Base-by-base conservation (phyloP, 2,329 filamentous ascomycete genomes). In the Epichloe gansuensis region DNA sequence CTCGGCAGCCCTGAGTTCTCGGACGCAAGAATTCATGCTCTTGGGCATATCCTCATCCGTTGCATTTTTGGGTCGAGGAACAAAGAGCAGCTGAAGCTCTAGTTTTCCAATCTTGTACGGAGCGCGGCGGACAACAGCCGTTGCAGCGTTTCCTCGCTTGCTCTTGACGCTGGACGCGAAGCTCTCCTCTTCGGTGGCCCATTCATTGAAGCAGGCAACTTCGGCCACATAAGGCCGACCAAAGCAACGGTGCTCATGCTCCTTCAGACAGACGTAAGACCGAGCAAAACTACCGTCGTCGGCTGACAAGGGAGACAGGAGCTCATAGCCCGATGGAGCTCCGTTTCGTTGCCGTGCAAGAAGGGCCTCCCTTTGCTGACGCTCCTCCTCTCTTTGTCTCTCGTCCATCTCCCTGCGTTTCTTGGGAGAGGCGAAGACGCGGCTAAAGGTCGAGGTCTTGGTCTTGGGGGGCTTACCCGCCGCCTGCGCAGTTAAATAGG, bases 61-160 rank as follows among this genome's bases (percentile, higher is more conserved):
- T 34, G 83, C 77, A 44, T 85, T 86, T 73, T 88, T 91, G 4
- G 93, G 91, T 61, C 90, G 89, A 0, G 93, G 93, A 1, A 98
- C 89, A 63, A 95, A 98, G 13, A 98, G 75, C 8, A 98, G 78
- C 71, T 98, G 93, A 40, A 98, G 74, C 65, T 95, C 88, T 51
- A 98, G 77, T 71, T 95, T 95, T 58, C 90, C 93, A 62, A 98
- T 82, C 69, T 91, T 89, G 73, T 98, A 98, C n/a, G 93, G 93
- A 12, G 93, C 91, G 50, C 86, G 82, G 53, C 93, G 84, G 42
- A 89, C 81, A 50, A 87, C 78, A 15, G 81, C 75, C 25, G 77
- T 78, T 15, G 81, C 76, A 27, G 77, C 78, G 57, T 78, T 82
- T 42, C 82, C 80, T 56, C 87, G 87, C 80, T 97, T 97, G 75